Conservation (phyloP, 345 rosid species). For the Citrus medica region DNA sequence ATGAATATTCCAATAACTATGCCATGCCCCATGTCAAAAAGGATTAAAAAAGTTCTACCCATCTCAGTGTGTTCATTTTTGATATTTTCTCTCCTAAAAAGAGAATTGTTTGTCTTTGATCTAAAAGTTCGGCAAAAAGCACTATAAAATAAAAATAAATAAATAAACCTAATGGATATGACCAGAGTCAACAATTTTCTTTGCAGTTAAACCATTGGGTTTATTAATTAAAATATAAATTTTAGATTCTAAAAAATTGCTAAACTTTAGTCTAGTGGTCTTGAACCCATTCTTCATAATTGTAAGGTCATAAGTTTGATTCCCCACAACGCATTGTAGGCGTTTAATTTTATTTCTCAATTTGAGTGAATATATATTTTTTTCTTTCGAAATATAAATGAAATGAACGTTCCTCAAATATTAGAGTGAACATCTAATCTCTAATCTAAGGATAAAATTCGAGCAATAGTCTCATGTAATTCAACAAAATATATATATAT, state of each 20-base stretch:
- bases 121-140: neutral
- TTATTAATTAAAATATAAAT: conserved; percentile 13
- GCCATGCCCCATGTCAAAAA: conserved; percentile 17
- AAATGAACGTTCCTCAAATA: too few species aligned
- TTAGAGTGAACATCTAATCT: too few species aligned
- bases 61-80: conserved; percentile 39
- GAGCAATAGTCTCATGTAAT: too few species aligned
- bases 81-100: conserved; percentile 17
- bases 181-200: neutral
- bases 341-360: too few species aligned
- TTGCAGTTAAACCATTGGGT: neutral
- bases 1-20: neutral
- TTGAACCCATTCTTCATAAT: fast-evolving
- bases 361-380: too few species aligned
- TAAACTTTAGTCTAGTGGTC: too few species aligned
- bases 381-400: too few species aligned
- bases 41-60: conserved; percentile 35
- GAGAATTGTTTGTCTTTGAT: conserved; percentile 29
- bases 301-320: too few species aligned
- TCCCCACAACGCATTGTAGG: fast-evolving
- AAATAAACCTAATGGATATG: neutral
- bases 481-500: too few species aligned
- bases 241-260: too few species aligned
- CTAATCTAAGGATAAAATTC: too few species aligned
- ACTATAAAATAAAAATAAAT: neutral